These are phyloP conservation scores for Henningerozyma blattae DNA, from an alignment of 805 yeast species.

Conservation along the genomic window DNA sequence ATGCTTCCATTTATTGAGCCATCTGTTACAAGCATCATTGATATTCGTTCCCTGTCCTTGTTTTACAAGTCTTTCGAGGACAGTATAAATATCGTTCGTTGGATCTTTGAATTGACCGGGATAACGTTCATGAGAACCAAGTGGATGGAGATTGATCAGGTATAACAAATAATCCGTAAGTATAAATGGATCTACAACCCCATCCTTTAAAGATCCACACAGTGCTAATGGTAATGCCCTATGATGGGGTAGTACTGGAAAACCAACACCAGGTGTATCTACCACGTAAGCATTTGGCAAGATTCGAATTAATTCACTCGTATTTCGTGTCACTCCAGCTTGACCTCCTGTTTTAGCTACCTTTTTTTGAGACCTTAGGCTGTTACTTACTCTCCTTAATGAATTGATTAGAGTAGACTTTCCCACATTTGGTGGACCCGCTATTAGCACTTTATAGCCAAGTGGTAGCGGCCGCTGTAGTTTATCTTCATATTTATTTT, in stretches of 20 bases:
- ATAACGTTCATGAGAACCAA: slow-evolving; percentile 6
- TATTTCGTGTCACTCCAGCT: slow-evolving; percentile 81
- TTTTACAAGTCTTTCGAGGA: slow-evolving; percentile 38
- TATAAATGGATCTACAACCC: slow-evolving; percentile 68
- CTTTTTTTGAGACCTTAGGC: slow-evolving; percentile 28
- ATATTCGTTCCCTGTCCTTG: too few relatives aligned
- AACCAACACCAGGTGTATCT: slow-evolving; percentile 89
- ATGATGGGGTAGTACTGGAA: slow-evolving; percentile 46
- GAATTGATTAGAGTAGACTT: slow-evolving; percentile 80
- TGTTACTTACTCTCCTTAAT: slow-evolving; percentile 32
- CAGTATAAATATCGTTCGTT: slow-evolving; percentile 55
- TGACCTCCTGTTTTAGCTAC: slow-evolving; percentile 79
- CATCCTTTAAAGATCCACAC: slow-evolving; percentile 61
- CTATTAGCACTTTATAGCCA: slow-evolving; percentile 64
- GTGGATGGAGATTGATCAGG: slow-evolving; percentile 48
- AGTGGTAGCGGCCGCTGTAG: slow-evolving; percentile 51
- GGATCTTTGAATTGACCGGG: slow-evolving; percentile 31
- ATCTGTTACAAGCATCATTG: too few relatives aligned
- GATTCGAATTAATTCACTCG: slow-evolving; percentile 65
- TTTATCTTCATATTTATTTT: slow-evolving; percentile 29
- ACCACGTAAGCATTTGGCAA: slow-evolving; percentile 39
- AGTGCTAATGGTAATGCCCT: slow-evolving; percentile 67
- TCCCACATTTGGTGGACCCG: slow-evolving; percentile 98
- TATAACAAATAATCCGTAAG: slow-evolving; percentile 79
- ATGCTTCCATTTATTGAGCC: slow-evolving; percentile 46